Evolutionary conservation across 257 asterid genomes (phyloP).

Genomic region (Solanum infundibuliforme): DNA sequence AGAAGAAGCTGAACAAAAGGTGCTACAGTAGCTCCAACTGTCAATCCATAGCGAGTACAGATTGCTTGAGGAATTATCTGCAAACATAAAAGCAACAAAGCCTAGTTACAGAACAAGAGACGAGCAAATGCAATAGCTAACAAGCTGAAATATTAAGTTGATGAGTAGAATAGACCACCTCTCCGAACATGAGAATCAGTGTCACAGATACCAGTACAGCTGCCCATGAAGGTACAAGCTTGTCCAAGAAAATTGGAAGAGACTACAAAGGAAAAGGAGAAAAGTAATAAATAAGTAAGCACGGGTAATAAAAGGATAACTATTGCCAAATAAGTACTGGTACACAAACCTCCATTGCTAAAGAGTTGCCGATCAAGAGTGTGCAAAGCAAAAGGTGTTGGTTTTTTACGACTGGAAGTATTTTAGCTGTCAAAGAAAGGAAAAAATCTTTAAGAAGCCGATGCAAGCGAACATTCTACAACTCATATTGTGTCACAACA

Average conservation of each 20-base stretch:
- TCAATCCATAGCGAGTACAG: conserved; percentile 89
- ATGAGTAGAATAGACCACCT: conserved; percentile 34
- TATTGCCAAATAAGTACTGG: conserved; percentile 1
- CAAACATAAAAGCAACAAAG: conserved; percentile 2
- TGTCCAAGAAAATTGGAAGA: conserved; percentile 96
- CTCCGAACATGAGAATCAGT: conserved; percentile 91
- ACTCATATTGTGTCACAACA: background rate
- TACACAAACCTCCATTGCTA: conserved; percentile 93
- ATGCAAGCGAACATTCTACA: background rate
- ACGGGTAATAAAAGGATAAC: background rate
- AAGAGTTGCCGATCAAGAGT: conserved; percentile 97
- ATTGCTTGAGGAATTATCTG: conserved; percentile 98
- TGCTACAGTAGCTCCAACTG: conserved; percentile 82
- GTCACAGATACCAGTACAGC: conserved; percentile 87
- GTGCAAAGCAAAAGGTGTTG: conserved; percentile 98
- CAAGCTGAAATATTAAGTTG: background rate
- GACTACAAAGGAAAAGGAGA: conserved; percentile 34
- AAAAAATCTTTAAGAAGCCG: background rate
- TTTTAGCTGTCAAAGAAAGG: conserved; percentile 62
- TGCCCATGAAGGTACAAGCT: conserved; percentile 98
- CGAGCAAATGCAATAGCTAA: background rate
- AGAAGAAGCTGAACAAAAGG: conserved; percentile 90
- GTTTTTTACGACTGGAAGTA: conserved; percentile 92
- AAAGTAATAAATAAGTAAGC: background rate
- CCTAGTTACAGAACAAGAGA: background rate